Evolutionary conservation across 805 yeast genomes (phyloP), one percentile per base, ranked within the genome.

Genomic region (Phaffomyces opuntiae): DNA sequence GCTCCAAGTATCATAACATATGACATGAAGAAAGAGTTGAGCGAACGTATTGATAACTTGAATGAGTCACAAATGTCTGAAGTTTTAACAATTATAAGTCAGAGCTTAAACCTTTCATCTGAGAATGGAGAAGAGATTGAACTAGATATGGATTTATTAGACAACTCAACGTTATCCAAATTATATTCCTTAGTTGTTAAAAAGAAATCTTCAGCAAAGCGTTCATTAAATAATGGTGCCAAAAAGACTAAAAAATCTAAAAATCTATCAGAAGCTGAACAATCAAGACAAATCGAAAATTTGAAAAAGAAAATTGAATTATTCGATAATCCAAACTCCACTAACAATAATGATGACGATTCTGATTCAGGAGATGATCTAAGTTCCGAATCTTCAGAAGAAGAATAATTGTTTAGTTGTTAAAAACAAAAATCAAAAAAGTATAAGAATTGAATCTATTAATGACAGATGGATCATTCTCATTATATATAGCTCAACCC

Each of bases 1-100:
- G 49, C 53, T 56, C 47, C 62, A 53, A 45, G 57, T 59, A 64
- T 64, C 13, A 88, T 91, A 44, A 87, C 96, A 0, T 93, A 87
- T 62, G 98, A 90, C 60, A 91, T 91, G 98, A 93, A 93, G 75
- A 87, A 87, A 62, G 93, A 88, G 63, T 81, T 93, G 48, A 80
- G 89, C 46, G 97, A 89, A 60, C 81, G 81, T 54, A 90, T 93
- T 62, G 81, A 83, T 43, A 81, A 80, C 48, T 67, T 81, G 51
- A 77, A 88, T 38, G 95, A 89, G 53, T 80, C 83, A 64, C 87
- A 87, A 68, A 70, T 91, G 56, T 86, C 83, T 55, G 83, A 85
- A 49, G 95, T 89, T 32, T 75, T 91, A 50, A 79, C 84, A 43
- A 88, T 93, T 51, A 88, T 93, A 53, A 84, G 84, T 59, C 93